Evolutionary conservation across 176 grass and related monocot species (phyloP), one percentile per base, ranked within the genome.

Genomic region (Ensete glaucum): DNA sequence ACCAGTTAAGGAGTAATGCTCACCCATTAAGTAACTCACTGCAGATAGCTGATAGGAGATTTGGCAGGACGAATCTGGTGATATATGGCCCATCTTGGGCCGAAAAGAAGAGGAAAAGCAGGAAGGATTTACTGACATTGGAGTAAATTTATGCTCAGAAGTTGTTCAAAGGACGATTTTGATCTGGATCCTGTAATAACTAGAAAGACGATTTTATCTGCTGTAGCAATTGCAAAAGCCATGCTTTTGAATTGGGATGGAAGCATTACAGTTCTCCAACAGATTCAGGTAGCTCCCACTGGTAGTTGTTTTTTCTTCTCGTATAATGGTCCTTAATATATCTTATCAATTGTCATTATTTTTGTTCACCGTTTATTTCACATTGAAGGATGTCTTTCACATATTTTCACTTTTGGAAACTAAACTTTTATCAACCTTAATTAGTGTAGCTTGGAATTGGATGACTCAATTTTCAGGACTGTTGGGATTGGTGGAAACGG

Each of bases 41-140:
- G 64, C 84, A 99, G 95, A 89, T 99, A 82, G 86, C 89, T 72
- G 95, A 99, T 81, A 91, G 90, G 76, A 80, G 88, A 62, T 99
- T 99, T 85, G 95, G 95, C 80, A 85, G 88, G 73, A 94, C 95
- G 16, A 91, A 99, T 85, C 87, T 99, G 78, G 78, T 99, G 77
- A 94, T 94, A 54, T 99, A 94, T 68, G 90, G 90, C 59, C 95
- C 95, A 57, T 48, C 85, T 50, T 99, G 90, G 88, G 89, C 95
- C 79, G 76, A 89, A 74, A 99, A 98, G 81, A 87, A 88, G 85
- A 87, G 74, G 67, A 79, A 77, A 81, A 71, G 48, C 73, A 71
- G 75, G 78, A 82, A 78, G n/a, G 54, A 48, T 25, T 77, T 9
- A 27, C 50, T 55, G 79, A 43, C 62, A 54, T 34, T 53, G 53